Evolutionary conservation across 2,329 filamentous ascomycete genomes (phyloP), one percentile per base, ranked within the genome.

Genomic region (Chrysosporium queenslandicum): DNA sequence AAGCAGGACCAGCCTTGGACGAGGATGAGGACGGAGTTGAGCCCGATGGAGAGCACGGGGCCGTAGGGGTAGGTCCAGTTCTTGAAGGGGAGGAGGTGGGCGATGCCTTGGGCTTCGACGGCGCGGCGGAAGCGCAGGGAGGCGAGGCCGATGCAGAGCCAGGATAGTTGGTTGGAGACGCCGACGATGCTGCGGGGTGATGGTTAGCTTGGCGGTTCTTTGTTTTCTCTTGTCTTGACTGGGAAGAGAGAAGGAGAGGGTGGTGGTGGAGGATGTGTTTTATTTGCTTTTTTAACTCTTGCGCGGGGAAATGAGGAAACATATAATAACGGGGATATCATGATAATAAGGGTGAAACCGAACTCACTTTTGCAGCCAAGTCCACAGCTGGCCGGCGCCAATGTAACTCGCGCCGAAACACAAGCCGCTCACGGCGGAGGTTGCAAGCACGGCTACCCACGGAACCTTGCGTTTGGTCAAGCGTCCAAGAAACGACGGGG

Each of bases 1-100:
- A 85, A 84, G 50, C 74, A 79, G 16, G 61, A 61, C 68, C 69
- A 85, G 1, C 82, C 81, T 58, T 84, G 81, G 0, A 83, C 74
- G 1, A 84, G 70, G 2, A 85, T 76, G 8, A 85, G 69, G 23
- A 84, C 72, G 50, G 64, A 70, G 61, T 82, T 83, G 36, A 83
- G 68, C 0, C 77, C 56, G 12, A 84, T 72, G 4, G 74, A 76
- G 16, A 79, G 60, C 61, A 77, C 75, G 0, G 81, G 81, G 0
- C 81, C 80, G 53, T 71, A 76, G 0, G 82, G 82, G 55, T 85
- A 83, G 0, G 80, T 82, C 78, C 79, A 83, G 60, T 84, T 84
- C 55, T 75, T 78, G 67, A 81, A 85, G 0, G 81, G 80, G 0
- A 85, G 71, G 0, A 77, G 71, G 54, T 82, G 77, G 6, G 79